A percentile compares a stretch with the other conserved stretches of the same genome.
phyloP scores from a whole-genome alignment of 768 basidiomycete genomes.

The Boletus pseudopeckii region DNA sequence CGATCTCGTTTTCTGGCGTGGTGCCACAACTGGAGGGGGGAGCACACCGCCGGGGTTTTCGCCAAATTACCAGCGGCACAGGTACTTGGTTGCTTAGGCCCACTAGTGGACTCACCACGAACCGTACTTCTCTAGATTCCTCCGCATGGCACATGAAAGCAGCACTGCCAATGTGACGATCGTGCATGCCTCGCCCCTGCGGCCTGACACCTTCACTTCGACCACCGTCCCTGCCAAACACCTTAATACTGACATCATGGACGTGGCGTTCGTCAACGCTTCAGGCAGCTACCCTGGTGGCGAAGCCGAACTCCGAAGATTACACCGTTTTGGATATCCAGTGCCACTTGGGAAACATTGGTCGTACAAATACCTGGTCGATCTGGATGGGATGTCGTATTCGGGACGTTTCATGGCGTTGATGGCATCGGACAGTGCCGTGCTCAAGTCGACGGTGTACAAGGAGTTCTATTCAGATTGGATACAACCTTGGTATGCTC shows the following conservation, averaged over 20 bases:
- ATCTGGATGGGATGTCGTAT: constrained; percentile 95
- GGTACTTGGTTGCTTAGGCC: constrained; percentile 39
- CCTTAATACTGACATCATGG: constrained; percentile 82
- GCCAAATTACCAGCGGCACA: constrained; percentile 80
- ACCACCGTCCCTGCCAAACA: constrained; percentile 53
- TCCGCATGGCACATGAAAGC: constrained; percentile 69
- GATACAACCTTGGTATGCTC: constrained; percentile 81
- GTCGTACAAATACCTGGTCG: constrained; percentile 90
- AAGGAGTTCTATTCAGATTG: constrained; percentile 88
- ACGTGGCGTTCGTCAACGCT: constrained; percentile 79
- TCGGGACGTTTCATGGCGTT: constrained; percentile 85
- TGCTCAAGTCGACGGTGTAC: constrained; percentile 88
- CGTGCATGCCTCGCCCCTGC: constrained; percentile 65
- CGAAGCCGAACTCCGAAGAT: constrained; percentile 54
- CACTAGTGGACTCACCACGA: background rate
- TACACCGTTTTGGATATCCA: constrained; percentile 68
- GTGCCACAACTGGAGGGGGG: constrained; percentile 94
- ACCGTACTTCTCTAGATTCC: constrained; percentile 41
- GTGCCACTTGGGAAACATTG: constrained; percentile 85
- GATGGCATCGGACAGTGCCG: constrained; percentile 82
- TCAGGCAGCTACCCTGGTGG: constrained; percentile 80
- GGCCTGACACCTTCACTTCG: constrained; percentile 54
- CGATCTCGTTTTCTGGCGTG: constrained; percentile 92
- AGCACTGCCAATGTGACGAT: constrained; percentile 53
- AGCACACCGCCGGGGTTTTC: constrained; percentile 82